phyloP scores from a whole-genome alignment of 2,329 filamentous ascomycete species.

The Torrubiellomyces zombiae region DNA sequence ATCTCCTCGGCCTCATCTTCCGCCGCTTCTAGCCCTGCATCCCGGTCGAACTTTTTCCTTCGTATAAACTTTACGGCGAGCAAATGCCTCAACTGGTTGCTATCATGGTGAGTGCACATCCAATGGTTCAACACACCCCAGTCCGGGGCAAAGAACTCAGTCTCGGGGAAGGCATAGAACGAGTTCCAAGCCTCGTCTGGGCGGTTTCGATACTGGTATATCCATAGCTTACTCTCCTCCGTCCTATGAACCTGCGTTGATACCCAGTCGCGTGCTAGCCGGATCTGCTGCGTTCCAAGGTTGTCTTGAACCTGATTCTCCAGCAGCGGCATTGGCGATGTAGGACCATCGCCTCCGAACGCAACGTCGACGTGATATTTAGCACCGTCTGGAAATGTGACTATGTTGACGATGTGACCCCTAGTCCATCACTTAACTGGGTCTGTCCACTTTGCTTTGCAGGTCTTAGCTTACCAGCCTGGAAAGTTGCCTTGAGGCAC shows the following conservation, averaged over 20 bases:
- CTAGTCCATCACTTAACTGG: slow-evolving; percentile 4
- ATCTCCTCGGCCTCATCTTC: background rate
- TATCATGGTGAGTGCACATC: slow-evolving; percentile 4
- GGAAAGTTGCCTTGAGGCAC: slow-evolving; percentile 25
- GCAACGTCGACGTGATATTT: slow-evolving; percentile 43
- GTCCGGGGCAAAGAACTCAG: slow-evolving; percentile 31
- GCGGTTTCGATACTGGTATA: slow-evolving; percentile 42
- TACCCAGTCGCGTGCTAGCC: slow-evolving; percentile 31
- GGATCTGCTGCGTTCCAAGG: slow-evolving; percentile 37
- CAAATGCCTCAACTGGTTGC: background rate
- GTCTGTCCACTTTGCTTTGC: background rate
- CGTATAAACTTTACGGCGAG: background rate
- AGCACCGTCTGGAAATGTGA: slow-evolving; percentile 31
- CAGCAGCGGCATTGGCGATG: slow-evolving; percentile 36
- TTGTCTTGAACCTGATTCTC: slow-evolving; percentile 24
- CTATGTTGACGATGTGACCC: slow-evolving; percentile 44
- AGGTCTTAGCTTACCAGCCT: slow-evolving; percentile 23
- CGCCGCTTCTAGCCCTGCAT: background rate
- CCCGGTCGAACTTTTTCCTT: background rate
- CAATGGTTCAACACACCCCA: slow-evolving; percentile 7
- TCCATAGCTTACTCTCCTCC: slow-evolving; percentile 38
- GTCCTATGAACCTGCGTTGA: slow-evolving; percentile 21
- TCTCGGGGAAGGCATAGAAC: slow-evolving; percentile 48
- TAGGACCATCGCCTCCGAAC: slow-evolving; percentile 48
- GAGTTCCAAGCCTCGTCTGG: slow-evolving; percentile 35